A percentile compares a stretch with the other conserved stretches of the same genome.
These are phyloP conservation scores for Xylaria sp. DNA, from an alignment of 2,329 filamentous ascomycete species.

Conservation along the genomic window DNA sequence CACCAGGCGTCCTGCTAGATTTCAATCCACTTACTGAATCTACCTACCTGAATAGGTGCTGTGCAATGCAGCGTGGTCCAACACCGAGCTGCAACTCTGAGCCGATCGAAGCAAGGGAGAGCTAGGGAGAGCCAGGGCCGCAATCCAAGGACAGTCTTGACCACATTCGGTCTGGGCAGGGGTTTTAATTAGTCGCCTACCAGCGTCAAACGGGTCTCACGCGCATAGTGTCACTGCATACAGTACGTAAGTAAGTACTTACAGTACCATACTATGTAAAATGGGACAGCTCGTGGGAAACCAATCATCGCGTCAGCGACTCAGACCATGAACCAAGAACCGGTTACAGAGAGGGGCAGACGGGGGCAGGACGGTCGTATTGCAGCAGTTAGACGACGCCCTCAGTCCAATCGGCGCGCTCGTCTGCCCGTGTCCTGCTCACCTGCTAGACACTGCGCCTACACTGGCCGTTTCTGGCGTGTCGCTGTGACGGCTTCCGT, in stretches of 20 bases:
- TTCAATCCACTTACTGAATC: not conserved
- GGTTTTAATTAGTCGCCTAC: slow-evolving; percentile 25
- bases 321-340: slow-evolving; percentile 39
- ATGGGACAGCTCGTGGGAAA: slow-evolving; percentile 8
- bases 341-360: slow-evolving; percentile 27
- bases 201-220: slow-evolving; percentile 38
- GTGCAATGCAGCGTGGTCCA: slow-evolving; percentile 11
- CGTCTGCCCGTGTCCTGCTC: not conserved
- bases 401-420: slow-evolving; percentile 23
- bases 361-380: slow-evolving; percentile 13
- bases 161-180: slow-evolving; percentile 20
- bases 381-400: not conserved
- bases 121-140: not conserved
- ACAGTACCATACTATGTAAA: not conserved
- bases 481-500: slow-evolving; percentile 35
- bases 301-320: slow-evolving; percentile 49
- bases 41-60: not conserved
- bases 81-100: slow-evolving; percentile 21
- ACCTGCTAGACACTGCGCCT: not conserved
- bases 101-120: slow-evolving; percentile 22
- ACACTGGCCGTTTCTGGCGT: slow-evolving; percentile 2
- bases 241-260: too few species aligned
- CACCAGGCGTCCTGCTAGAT: not conserved
- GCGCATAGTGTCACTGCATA: slow-evolving; percentile 1
- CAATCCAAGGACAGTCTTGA: not conserved